Base-by-base conservation (phyloP, 768 basidiomycete genomes). In the Mrakia hoshinonis region DNA sequence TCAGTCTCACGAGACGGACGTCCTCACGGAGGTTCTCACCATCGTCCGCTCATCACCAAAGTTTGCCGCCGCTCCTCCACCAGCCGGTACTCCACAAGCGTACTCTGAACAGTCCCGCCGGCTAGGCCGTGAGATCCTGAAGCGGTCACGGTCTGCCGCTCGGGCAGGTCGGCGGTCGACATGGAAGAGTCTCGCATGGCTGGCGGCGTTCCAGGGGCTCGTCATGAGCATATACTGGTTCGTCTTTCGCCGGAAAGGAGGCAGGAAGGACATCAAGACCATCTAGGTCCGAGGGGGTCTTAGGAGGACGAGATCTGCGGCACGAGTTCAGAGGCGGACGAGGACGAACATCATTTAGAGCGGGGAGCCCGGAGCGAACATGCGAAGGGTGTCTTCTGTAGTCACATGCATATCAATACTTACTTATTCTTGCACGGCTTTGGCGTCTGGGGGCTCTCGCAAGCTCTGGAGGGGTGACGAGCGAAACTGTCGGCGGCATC, bases 1-100 rank as follows among this genome's bases (percentile, higher is more conserved):
- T n/a, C 52, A 72, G 70, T 58, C 18, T 29, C 70, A 65, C 39
- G 70, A 72, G 31, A 66, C 60, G 7, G 38, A 65, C 43, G 52
- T 64, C 29, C 67, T 73, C 11, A 36, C 60, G 51, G 72, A 73
- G 39, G 62, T 73, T 43, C 62, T 73, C 29, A n/a, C 55, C 11
- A 67, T 73, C 52, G 46, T 73, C 38, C 58, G 48, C 39, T 9
- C 64, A 6, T 29, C 65, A 36, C 36, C 58, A 20, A 61, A 38
- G 7, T 61, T 36, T 18, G n/a, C 20, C 22, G 22, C 31, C 18
- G 1, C 58, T 61, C 36, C n/a, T 22, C 34, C 58, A 11, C 20
- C 15, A 51, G n/a, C 15, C 9, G n/a, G n/a, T 18, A 22, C 34
- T 10, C 58, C 58, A 6, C 10, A 31, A 20, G 58, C 36, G 5